Percentiles rank a stretch among this genome's conserved stretches.
These are phyloP conservation scores for Wickerhamiella parazyma DNA, from an alignment of 805 yeast genomes.

Conservation along the genomic window DNA sequence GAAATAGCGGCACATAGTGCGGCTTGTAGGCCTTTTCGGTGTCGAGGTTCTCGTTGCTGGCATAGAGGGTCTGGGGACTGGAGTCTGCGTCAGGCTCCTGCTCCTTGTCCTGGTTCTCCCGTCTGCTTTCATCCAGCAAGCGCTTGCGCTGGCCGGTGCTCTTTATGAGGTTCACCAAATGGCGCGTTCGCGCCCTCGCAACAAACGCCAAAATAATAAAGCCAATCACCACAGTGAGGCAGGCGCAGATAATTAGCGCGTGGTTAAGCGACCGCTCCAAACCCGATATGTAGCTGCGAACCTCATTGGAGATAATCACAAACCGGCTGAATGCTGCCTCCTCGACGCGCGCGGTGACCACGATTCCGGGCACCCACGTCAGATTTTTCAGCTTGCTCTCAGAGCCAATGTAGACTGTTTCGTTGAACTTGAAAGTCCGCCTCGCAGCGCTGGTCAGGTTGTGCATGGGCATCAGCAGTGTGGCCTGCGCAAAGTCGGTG, in stretches of 20 bases:
- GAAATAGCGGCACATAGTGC: background rate
- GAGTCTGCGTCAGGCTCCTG: background rate
- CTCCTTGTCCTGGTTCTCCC: background rate
- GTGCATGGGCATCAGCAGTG: background rate
- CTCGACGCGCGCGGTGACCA: background rate
- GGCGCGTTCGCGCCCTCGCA: conserved; percentile 19
- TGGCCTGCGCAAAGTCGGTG: background rate
- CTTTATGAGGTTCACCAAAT: conserved; percentile 18
- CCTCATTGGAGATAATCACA: background rate
- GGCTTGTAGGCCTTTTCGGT: background rate
- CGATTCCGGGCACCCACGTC: background rate
- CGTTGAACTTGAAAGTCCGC: background rate
- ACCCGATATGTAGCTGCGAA: background rate
- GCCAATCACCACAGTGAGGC: conserved; percentile 12
- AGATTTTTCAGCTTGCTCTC: background rate
- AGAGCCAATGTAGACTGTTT: background rate
- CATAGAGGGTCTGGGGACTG: background rate
- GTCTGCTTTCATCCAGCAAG: conserved; percentile 8
- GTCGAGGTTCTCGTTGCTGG: background rate
- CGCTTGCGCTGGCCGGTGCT: conserved; percentile 19
- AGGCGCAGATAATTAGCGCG: background rate
- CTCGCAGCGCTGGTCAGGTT: background rate
- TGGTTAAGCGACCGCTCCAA: background rate
- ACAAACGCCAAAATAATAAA: conserved; percentile 15
- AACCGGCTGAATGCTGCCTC: background rate